These are phyloP conservation scores for Phytophthora quininea DNA, from an alignment of 352 stramenopile genomes.

Conservation along the genomic window DNA sequence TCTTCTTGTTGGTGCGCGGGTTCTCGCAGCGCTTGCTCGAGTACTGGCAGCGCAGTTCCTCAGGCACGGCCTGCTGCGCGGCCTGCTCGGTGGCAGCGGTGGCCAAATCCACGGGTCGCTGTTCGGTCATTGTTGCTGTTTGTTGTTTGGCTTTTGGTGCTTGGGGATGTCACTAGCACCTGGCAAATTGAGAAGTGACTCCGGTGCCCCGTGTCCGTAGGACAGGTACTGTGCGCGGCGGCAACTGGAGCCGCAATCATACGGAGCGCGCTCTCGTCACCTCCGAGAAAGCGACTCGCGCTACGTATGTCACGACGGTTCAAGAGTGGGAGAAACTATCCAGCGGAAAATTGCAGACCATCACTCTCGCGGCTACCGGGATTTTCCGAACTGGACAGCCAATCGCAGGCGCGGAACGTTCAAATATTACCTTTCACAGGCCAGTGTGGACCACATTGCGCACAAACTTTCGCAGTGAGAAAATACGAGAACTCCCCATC, in stretches of 20 bases:
- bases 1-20: conserved; percentile 65
- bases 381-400: neutral
- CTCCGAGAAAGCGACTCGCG: neutral
- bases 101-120: conserved; percentile 13
- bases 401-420: neutral
- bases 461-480: conserved; percentile 28
- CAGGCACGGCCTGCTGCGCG: conserved; percentile 26
- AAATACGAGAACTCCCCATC: neutral
- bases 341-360: conserved; percentile 32
- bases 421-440: neutral
- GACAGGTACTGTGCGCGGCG: conserved; percentile 10
- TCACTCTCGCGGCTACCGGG: neutral
- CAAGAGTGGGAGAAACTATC: conserved; percentile 24
- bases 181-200: conserved; percentile 40
- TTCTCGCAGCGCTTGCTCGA: conserved; percentile 73
- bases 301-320: too few species aligned
- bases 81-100: conserved; percentile 20
- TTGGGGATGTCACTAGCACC: conserved; percentile 32
- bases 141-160: conserved; percentile 10
- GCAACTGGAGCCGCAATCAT: conserved; percentile 30
- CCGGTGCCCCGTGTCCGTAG: conserved; percentile 19
- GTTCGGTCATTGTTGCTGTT: conserved; percentile 24
- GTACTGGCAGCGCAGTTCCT: conserved; percentile 68
- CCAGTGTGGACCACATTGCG: conserved; percentile 3
- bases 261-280: neutral